Evolutionary conservation across 805 yeast species (phyloP), one percentile per base, ranked within the genome.

Genomic region (Candida alai): DNA sequence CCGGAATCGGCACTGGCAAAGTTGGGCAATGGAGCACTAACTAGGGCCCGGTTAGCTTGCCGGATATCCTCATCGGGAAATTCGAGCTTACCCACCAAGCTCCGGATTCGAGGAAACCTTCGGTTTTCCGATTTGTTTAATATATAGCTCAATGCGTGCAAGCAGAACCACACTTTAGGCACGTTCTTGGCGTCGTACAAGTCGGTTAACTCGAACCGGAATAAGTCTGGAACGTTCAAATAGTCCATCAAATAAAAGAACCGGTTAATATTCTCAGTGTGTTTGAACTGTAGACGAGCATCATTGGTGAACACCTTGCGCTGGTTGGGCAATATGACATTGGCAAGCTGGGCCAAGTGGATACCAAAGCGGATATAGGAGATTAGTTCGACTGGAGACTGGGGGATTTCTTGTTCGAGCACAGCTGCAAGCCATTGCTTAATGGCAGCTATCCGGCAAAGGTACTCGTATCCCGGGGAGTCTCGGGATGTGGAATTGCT

Each of bases 141-240:
- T 53, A 86, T 76, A 45, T 76, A 85, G 32, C 88, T 79, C 43
- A 90, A 61, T 2, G 96, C 96, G 62, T 90, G 96, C 23, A 93
- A 60, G 47, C 97, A 89, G 58, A 87, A 88, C 53, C 93, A 83
- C 17, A 93, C 97, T 52, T 86, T 89, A 11, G 97, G 97, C 14
- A 89, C 74, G 52, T 90, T 84, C 50, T 87, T 89, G 51, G 82
- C 81, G 52, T 93, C 97, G 59, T 88, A 93, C 23, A 93, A 68
- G 58, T 93, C 98, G 3, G 95, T 88, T 39, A 89, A 73, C 54
- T 90, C 98, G 54, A 93, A 93, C 31, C 84, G 73, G 56, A 89
- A 93, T 35, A 88, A 70, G 37, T 85, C 89, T 1, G 97, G 98
- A 44, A 93, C 78, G 18, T 76, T 79, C 40, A 87, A 70, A 39